Percentiles rank a stretch among this genome's conserved stretches.
phyloP scores from a whole-genome alignment of 2,329 filamentous ascomycete genomes.

The Phymatotrichopsis omnivora region DNA sequence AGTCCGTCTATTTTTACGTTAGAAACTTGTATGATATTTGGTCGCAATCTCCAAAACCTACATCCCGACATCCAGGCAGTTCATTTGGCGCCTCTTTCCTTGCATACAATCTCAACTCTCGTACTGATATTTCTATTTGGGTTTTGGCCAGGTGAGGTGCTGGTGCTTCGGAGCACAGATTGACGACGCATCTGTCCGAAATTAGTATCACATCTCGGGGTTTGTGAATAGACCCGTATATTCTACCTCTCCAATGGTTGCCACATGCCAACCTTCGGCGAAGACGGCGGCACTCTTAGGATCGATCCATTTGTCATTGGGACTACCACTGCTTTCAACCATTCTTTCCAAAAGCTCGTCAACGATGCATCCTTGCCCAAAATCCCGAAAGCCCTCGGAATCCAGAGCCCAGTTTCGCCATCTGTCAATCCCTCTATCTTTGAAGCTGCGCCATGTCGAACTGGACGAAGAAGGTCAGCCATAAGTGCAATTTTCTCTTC shows the following conservation, averaged over 20 bases:
- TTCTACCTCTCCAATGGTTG: constrained; percentile 80
- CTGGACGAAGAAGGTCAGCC: constrained; percentile 86
- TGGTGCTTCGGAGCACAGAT: constrained; percentile 88
- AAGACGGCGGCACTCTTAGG: constrained; percentile 73
- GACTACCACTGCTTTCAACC: constrained; percentile 85
- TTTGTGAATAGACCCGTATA: not conserved
- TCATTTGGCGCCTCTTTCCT: constrained; percentile 90
- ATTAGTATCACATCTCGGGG: constrained; percentile 11
- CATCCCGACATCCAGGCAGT: constrained; percentile 75
- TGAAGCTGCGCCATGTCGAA: constrained; percentile 86
- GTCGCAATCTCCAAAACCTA: constrained; percentile 29
- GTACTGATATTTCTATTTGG: constrained; percentile 82
- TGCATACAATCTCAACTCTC: constrained; percentile 84
- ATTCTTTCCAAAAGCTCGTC: constrained; percentile 96
- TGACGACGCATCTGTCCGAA: constrained; percentile 65
- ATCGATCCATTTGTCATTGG: constrained; percentile 88
- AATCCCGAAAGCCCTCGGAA: constrained; percentile 84
- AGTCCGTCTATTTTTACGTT: constrained; percentile 50
- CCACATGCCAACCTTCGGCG: constrained; percentile 85
- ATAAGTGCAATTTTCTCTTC: constrained; percentile 96
- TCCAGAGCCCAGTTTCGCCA: constrained; percentile 92
- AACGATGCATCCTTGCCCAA: constrained; percentile 73
- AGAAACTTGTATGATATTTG: constrained; percentile 4
- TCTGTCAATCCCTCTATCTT: constrained; percentile 96
- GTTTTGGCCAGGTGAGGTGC: constrained; percentile 88